Conservation (phyloP, 2,329 filamentous ascomycete genomes). For the Thermochaetoides dissita region DNA sequence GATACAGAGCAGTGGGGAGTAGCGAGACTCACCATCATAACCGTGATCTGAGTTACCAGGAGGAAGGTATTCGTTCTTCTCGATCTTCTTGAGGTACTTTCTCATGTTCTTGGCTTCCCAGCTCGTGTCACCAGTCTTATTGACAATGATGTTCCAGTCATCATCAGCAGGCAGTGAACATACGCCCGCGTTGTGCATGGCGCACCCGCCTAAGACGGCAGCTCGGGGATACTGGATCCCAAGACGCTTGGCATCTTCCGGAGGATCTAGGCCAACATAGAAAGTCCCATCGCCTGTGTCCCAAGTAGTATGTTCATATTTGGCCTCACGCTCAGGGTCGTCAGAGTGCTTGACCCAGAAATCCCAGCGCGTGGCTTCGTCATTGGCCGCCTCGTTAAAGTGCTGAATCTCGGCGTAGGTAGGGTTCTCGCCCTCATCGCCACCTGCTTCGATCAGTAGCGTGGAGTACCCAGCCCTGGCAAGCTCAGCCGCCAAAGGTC, state of each 20-base stretch:
- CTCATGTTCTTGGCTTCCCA: constrained; percentile 48
- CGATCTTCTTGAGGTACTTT: constrained; percentile 41
- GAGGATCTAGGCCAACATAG: constrained; percentile 26
- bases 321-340: constrained; percentile 32
- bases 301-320: constrained; percentile 40
- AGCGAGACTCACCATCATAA: constrained; percentile 24
- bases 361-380: constrained; percentile 37
- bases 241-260: constrained; percentile 25
- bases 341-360: constrained; percentile 45
- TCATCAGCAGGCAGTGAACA: constrained; percentile 42
- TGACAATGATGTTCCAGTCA: constrained; percentile 44
- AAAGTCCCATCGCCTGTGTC: constrained; percentile 23
- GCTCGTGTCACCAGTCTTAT: constrained; percentile 43
- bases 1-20: no score
- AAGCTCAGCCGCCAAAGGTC: constrained; percentile 42
- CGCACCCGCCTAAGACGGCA: constrained; percentile 34
- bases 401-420: constrained; percentile 35
- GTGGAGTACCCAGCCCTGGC: constrained; percentile 45
- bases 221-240: constrained; percentile 34
- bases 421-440: constrained; percentile 36
- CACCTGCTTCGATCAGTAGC: constrained; percentile 47
- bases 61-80: constrained; percentile 39
- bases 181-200: constrained; percentile 47
- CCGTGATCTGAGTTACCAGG: constrained; percentile 34
- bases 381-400: constrained; percentile 35